Evolutionary conservation across 169 alveolate genomes (phyloP), one percentile per base, ranked within the genome.

Genomic region (Plasmodium relictum): DNA sequence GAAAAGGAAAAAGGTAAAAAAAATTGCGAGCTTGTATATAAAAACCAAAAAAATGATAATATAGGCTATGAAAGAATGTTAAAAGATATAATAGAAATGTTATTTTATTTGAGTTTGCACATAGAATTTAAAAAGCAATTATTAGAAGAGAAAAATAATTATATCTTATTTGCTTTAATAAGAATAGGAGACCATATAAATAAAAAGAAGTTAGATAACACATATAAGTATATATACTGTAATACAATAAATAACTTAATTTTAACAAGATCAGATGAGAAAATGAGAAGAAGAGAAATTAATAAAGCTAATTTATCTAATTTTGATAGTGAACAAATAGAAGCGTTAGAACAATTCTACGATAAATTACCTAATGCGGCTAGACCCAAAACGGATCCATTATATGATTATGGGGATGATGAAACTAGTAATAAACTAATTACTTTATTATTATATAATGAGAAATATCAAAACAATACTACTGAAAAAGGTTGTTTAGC

Each of bases 341-440:
- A 80, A 68, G 90, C 90, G 0, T 44, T 80, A 44, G 90, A 80
- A 62, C 90, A 80, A n/a, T 80, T 80, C 56, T 80, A 80, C 45
- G 83, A 80, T 54, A 80, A 80, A 18, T 52, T 80, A 22, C 90
- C 80, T 8, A 54, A 45, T 14, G 39, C 45, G 39, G 83, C 83
- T 8, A 69, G 16, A 68, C 63, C 90, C 8, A 80, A 80, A 39
- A 54, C 44, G 0, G 90, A 80, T 61, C 90, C 76, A 26, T 44
- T 80, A 48, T 80, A 80, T 80, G 90, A 80, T 45, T 80, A 80
- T 68, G 90, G 90, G 22, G 90, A 80, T 80, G 72, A 31, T 6
- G 90, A 80, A 52, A 80, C 90, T 3, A 80, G 90, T 20, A 80
- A 80, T 39, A 44, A 52, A 61, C 9, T 80, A 48, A 68, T 80